Percentiles rank a stretch among this genome's conserved stretches.
phyloP scores from a whole-genome alignment of 352 stramenopile species.

The Blastocystis sp. region DNA sequence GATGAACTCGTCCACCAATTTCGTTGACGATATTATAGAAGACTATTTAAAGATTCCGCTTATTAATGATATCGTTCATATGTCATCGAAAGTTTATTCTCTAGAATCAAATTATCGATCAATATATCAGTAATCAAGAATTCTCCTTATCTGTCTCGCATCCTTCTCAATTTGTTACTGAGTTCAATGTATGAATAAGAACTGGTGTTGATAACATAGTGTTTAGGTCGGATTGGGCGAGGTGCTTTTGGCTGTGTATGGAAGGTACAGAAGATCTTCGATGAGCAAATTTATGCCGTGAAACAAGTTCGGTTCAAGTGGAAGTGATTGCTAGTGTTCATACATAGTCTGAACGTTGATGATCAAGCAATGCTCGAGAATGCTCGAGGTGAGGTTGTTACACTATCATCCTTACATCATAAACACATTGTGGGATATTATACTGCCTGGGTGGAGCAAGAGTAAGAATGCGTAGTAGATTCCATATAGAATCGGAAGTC shows the following conservation, averaged over 20 bases:
- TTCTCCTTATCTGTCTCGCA: neutral
- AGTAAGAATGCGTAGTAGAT: neutral
- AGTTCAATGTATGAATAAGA: neutral
- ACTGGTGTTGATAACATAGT: neutral
- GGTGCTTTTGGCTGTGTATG: constrained; percentile 36
- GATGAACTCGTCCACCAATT: neutral
- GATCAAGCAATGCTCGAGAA: neutral
- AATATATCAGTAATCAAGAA: neutral
- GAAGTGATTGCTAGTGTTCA: neutral
- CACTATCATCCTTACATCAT: constrained; percentile 8
- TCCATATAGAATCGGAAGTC: neutral
- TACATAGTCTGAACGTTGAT: neutral
- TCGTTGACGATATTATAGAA: neutral
- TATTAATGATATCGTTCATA: neutral
- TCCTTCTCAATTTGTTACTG: neutral
- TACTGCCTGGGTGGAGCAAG: constrained; percentile 27
- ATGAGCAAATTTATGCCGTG: constrained; percentile 41
- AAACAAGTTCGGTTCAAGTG: constrained; percentile 14
- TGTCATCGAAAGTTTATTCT: neutral
- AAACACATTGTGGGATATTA: constrained; percentile 54
- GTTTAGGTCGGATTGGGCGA: neutral
- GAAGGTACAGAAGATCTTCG: constrained; percentile 13
- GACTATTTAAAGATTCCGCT: neutral
- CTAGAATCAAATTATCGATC: neutral
- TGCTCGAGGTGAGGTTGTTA: constrained; percentile 32